Evolutionary conservation across 2,329 filamentous ascomycete genomes (phyloP).

Genomic region (Sclerotinia glacialis): DNA sequence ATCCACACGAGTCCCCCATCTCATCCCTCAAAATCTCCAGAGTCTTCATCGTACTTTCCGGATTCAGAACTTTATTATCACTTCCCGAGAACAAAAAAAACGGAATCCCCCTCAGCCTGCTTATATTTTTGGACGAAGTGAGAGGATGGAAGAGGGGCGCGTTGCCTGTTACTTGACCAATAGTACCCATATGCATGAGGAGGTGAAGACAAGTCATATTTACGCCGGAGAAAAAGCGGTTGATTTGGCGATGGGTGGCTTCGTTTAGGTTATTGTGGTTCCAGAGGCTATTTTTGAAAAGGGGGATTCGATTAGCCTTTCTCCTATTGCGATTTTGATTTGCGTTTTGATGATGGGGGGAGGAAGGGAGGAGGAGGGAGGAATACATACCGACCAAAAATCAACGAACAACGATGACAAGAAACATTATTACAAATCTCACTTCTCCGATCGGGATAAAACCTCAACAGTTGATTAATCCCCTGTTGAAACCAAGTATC

Average conservation of each 20-base stretch:
- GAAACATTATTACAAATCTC: slow-evolving; percentile 61
- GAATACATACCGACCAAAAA: slow-evolving; percentile 54
- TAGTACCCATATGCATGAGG: slow-evolving; percentile 55
- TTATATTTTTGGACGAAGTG: slow-evolving; percentile 50
- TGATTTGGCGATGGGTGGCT: slow-evolving; percentile 60
- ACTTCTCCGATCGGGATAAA: slow-evolving; percentile 52
- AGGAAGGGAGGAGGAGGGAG: background rate
- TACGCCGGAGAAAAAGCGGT: slow-evolving; percentile 60
- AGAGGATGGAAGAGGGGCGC: slow-evolving; percentile 48
- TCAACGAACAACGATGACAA: slow-evolving; percentile 59
- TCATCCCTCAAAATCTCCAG: slow-evolving; percentile 52
- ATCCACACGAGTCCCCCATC: slow-evolving; percentile 32
- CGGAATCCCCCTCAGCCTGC: slow-evolving; percentile 51
- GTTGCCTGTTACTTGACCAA: slow-evolving; percentile 53
- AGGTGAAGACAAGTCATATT: slow-evolving; percentile 57
- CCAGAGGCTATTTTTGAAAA: slow-evolving; percentile 46
- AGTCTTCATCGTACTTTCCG: slow-evolving; percentile 52
- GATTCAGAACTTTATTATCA: slow-evolving; percentile 56
- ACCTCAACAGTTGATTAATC: slow-evolving; percentile 55
- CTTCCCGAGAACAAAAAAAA: slow-evolving; percentile 55
- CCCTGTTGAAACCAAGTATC: slow-evolving; percentile 50
- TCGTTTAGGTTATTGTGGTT: slow-evolving; percentile 64
- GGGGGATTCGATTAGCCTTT: too few species aligned
- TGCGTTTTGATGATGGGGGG: too few species aligned
- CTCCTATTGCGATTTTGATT: too few species aligned